A percentile compares a stretch with the other conserved stretches of the same genome.
phyloP scores from a whole-genome alignment of 169 alveolate genomes.

The Theileria equi region DNA sequence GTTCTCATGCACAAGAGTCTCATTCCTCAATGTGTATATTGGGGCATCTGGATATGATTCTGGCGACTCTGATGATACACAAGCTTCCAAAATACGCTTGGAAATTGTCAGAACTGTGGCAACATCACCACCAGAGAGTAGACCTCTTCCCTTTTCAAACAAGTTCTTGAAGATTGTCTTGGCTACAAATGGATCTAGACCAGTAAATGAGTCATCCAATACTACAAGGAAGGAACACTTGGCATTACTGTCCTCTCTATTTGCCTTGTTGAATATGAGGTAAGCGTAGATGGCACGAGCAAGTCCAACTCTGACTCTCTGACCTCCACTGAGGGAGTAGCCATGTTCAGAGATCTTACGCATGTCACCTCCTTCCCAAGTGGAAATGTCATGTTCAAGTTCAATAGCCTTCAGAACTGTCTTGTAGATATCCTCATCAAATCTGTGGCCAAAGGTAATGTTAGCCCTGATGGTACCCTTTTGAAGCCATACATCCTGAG shows the following conservation, averaged over 20 bases:
- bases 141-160: slow-evolving; percentile 34
- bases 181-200: slow-evolving; percentile 68
- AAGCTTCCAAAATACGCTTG: neutral
- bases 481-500: slow-evolving; percentile 60
- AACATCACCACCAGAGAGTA: slow-evolving; percentile 36
- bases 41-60: no score
- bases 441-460: slow-evolving; percentile 37
- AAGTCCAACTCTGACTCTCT: slow-evolving; percentile 86
- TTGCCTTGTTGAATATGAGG: slow-evolving; percentile 54
- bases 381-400: slow-evolving; percentile 31
- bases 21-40: neutral
- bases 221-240: slow-evolving; percentile 60
- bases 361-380: slow-evolving; percentile 56
- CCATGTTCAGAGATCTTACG: slow-evolving; percentile 55
- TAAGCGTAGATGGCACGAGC: slow-evolving; percentile 89
- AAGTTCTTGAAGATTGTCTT: slow-evolving; percentile 65
- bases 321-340: slow-evolving; percentile 87
- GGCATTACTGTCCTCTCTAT: slow-evolving; percentile 9
- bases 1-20: neutral
- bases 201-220: slow-evolving; percentile 68
- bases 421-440: slow-evolving; percentile 34
- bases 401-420: slow-evolving; percentile 27
- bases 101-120: slow-evolving; percentile 37
- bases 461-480: slow-evolving; percentile 45
- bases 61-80: neutral